Evolutionary conservation across 176 grass and related monocot species (phyloP).

Genomic region (Triticum timopheevii): DNA sequence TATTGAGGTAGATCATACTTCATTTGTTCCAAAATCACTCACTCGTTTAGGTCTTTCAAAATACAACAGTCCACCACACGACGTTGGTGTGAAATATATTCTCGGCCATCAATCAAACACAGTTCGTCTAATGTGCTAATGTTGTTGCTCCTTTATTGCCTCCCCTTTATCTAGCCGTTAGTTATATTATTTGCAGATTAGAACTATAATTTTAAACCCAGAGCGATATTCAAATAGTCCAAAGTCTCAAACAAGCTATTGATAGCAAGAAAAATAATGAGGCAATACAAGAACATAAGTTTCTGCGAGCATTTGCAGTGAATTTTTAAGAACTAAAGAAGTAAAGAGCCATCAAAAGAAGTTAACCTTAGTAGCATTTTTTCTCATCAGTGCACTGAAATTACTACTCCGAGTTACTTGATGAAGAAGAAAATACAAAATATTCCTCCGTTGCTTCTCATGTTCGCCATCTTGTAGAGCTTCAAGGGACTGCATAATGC

Average conservation of each 20-base stretch:
- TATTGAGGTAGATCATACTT: constrained; percentile 9
- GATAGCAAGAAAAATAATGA: constrained; percentile 24
- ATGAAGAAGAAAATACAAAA: constrained; percentile 99
- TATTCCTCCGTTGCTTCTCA: constrained; percentile 96
- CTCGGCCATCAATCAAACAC: background rate
- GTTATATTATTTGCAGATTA: background rate
- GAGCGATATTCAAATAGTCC: background rate
- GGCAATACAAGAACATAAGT: background rate
- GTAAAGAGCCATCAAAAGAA: constrained; percentile 30
- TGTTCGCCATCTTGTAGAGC: constrained; percentile 94
- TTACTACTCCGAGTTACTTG: constrained; percentile 94
- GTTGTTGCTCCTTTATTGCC: background rate
- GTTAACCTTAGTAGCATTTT: constrained; percentile 85
- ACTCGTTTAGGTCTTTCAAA: constrained; percentile 5
- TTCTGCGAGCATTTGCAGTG: background rate
- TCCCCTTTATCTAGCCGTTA: background rate
- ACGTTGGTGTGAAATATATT: background rate
- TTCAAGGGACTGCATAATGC: constrained; percentile 91
- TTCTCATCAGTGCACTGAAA: constrained; percentile 81
- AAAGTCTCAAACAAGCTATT: constrained; percentile 8
- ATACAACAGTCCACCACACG: background rate
- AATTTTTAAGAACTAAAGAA: constrained; percentile 25
- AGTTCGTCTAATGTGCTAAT: background rate
- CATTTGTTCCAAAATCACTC: constrained; percentile 19
- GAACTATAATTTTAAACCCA: background rate